Conservation (phyloP, 2,329 filamentous ascomycete genomes). For the Bipolaris cookei region DNA sequence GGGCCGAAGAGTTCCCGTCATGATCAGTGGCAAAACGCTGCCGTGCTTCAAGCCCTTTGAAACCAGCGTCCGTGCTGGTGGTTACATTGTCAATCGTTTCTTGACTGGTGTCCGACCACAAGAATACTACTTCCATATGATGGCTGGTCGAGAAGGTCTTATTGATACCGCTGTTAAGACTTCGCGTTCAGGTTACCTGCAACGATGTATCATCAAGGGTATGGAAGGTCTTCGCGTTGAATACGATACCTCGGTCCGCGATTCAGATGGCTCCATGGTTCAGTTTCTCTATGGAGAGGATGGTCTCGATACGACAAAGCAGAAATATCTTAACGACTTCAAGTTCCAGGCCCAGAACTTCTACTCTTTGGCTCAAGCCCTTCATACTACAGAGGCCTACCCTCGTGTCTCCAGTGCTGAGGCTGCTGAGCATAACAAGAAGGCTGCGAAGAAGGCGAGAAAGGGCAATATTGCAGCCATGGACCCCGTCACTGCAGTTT, state of each 20-base stretch:
- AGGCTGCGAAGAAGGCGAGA: slow-evolving; percentile 77
- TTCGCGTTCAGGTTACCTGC: slow-evolving; percentile 92
- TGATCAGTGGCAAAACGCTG: slow-evolving; percentile 96
- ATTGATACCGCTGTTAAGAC: slow-evolving; percentile 99
- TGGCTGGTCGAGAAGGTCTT: slow-evolving; percentile 96
- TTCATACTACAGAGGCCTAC: slow-evolving; percentile 68
- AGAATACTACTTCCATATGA: slow-evolving; percentile 99
- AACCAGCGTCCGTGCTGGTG: slow-evolving; percentile 84
- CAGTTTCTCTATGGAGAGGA: slow-evolving; percentile 98
- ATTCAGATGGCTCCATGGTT: slow-evolving; percentile 89
- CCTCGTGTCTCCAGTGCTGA: slow-evolving; percentile 69
- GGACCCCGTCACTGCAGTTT: slow-evolving; percentile 76
- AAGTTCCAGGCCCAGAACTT: slow-evolving; percentile 89
- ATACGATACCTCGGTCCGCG: slow-evolving; percentile 92
- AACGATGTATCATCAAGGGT: slow-evolving; percentile 96
- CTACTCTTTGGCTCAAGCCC: slow-evolving; percentile 76
- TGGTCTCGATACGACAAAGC: slow-evolving; percentile 90
- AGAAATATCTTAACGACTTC: slow-evolving; percentile 89
- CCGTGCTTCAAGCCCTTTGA: slow-evolving; percentile 95
- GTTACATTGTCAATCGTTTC: slow-evolving; percentile 94
- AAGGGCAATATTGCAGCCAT: slow-evolving; percentile 72
- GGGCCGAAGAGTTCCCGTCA: slow-evolving; percentile 90
- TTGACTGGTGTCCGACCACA: slow-evolving; percentile 96
- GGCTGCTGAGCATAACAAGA: slow-evolving; percentile 65
- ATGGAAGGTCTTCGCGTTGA: slow-evolving; percentile 94